Conservation (phyloP, 1,284 basidiomycete genomes). For the Microbotryum intermedium region DNA sequence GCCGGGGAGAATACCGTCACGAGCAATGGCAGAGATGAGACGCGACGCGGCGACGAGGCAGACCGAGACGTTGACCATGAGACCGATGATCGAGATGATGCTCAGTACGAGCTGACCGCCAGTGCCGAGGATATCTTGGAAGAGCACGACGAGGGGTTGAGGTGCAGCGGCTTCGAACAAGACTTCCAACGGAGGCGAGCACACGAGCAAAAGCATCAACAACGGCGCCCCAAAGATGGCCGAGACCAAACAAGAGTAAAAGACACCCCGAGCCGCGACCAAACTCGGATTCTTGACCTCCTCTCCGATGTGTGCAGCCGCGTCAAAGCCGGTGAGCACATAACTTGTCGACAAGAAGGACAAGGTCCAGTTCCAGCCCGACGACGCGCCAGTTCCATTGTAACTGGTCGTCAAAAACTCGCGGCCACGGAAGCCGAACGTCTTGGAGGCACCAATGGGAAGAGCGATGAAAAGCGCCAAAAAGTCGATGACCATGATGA, state of each 20-base stretch:
- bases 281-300: conserved; percentile 78
- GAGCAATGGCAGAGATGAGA: conserved; percentile 71
- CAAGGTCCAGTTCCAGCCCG: conserved; percentile 50
- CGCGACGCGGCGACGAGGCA: conserved; percentile 72
- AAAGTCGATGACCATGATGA: conserved; percentile 68
- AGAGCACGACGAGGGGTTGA: conserved; percentile 76
- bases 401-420: conserved; percentile 70
- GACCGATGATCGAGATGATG: conserved; percentile 60
- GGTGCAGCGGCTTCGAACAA: conserved; percentile 64
- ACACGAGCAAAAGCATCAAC: conserved; percentile 17
- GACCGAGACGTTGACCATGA: conserved; percentile 65
- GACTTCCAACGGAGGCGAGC: conserved; percentile 55
- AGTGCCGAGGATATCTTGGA: conserved; percentile 66
- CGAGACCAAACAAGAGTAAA: conserved; percentile 62
- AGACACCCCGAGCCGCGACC: conserved; percentile 65
- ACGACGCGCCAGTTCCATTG: conserved; percentile 72
- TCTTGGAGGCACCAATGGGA: conserved; percentile 69
- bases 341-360: conserved; percentile 67
- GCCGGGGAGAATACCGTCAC: conserved; percentile 71
- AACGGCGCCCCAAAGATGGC: conserved; percentile 48
- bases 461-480: conserved; percentile 74
- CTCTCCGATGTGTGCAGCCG: conserved; percentile 76
- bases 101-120: conserved; percentile 72
- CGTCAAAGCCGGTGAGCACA: conserved; percentile 74
- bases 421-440: conserved; percentile 68